These are phyloP conservation scores for Botryobasidium botryosum DNA, from an alignment of 768 basidiomycete genomes.

Conservation along the genomic window DNA sequence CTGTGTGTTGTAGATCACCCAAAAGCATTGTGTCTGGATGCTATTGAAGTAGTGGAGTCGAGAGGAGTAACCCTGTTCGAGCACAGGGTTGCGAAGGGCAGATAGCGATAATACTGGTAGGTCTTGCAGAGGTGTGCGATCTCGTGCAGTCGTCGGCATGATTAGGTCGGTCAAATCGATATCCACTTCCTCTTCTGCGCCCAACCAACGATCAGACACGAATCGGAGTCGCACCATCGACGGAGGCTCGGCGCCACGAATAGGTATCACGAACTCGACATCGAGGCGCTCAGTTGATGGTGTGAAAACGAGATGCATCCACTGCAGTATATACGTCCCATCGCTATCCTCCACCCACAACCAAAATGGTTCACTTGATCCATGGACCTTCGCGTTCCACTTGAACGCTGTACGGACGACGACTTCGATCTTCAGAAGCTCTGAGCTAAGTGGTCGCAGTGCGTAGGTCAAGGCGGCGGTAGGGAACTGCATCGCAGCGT, in stretches of 20 bases:
- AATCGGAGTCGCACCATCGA: conserved; percentile 55
- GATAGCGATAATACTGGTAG: conserved; percentile 56
- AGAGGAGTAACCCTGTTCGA: conserved; percentile 30
- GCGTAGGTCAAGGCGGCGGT: conserved; percentile 43
- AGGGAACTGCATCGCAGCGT: conserved; percentile 77
- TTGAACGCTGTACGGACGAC: conserved; percentile 49
- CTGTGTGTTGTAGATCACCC: conserved; percentile 55
- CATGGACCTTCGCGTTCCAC: conserved; percentile 67
- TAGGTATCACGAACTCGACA: conserved; percentile 66
- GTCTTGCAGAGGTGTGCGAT: conserved; percentile 46
- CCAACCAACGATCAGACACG: conserved; percentile 86
- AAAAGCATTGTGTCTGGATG: conserved; percentile 80
- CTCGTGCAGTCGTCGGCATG: conserved; percentile 50
- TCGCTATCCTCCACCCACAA: conserved; percentile 86
- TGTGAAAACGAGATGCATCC: conserved; percentile 54
- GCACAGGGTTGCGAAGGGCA: conserved; percentile 29
- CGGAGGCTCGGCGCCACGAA: conserved; percentile 40
- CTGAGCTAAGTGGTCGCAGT: conserved; percentile 67
- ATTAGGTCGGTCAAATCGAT: conserved; percentile 49
- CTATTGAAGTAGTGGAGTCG: conserved; percentile 50
- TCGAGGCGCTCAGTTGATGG: conserved; percentile 41
- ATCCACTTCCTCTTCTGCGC: conserved; percentile 58
- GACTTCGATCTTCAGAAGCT: conserved; percentile 63
- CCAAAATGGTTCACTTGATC: conserved; percentile 74
- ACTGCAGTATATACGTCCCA: conserved; percentile 67